Conservation (phyloP, 148 eudicot genomes). For the Amaranthus palmeri region DNA sequence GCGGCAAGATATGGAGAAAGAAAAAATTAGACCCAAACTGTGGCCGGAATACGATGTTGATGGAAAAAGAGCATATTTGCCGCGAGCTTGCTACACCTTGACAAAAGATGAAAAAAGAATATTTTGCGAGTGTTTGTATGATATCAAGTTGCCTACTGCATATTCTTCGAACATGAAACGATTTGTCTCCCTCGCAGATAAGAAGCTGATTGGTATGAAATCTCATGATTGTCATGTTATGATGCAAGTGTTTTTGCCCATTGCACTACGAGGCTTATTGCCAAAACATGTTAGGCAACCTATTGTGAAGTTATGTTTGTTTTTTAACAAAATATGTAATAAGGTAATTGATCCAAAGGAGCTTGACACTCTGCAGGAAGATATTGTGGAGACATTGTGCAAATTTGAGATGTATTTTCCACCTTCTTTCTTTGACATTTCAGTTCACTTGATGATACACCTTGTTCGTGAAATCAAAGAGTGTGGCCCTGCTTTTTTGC, state of each 20-base stretch:
- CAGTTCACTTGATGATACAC: background rate
- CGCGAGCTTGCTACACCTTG: background rate
- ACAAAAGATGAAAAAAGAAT: background rate
- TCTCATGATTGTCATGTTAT: slow-evolving; percentile 7
- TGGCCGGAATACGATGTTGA: too few species aligned
- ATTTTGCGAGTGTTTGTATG: too few species aligned
- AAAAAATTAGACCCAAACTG: too few species aligned
- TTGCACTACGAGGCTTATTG: background rate
- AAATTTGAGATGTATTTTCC: slow-evolving; percentile 11
- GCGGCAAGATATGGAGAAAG: too few species aligned
- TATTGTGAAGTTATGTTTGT: background rate
- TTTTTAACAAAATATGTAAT: background rate
- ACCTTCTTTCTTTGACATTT: slow-evolving; percentile 1
- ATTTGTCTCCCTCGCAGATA: background rate
- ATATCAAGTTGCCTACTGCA: background rate
- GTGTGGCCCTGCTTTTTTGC: background rate
- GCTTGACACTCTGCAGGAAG: background rate
- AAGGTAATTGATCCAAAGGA: slow-evolving; percentile 8
- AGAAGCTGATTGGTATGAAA: background rate
- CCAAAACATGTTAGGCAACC: background rate
- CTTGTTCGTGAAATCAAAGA: background rate
- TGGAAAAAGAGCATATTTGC: background rate
- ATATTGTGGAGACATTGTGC: background rate
- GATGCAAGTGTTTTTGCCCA: background rate
- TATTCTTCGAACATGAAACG: slow-evolving; percentile 5